A percentile compares a stretch with the other conserved stretches of the same genome.
Evolutionary conservation across 495 filamentous ascomycete genomes (phyloP).

Genomic region (Aspergillus nidulans): DNA sequence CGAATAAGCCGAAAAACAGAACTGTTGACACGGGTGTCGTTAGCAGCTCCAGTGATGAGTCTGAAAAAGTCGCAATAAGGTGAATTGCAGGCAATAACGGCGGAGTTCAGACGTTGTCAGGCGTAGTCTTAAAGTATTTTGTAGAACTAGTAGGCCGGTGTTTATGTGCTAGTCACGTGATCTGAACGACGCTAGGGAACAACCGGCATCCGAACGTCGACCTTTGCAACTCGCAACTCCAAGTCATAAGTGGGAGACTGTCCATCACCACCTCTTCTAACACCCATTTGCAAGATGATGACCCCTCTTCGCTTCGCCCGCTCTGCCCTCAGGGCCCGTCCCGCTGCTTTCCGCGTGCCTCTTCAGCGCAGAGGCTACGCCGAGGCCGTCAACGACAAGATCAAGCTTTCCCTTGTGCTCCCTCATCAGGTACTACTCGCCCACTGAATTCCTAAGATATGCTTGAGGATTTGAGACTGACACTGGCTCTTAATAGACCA

Average conservation of each 20-base stretch:
- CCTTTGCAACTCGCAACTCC: slow-evolving; percentile 42
- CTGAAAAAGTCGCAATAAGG: neutral
- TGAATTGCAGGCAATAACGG: neutral
- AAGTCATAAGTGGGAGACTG: slow-evolving; percentile 35
- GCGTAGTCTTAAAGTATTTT: neutral
- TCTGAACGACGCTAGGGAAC: slow-evolving; percentile 37
- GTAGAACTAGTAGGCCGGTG: neutral
- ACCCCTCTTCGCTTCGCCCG: slow-evolving; percentile 87
- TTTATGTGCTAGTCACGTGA: slow-evolving; percentile 12
- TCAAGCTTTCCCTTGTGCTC: slow-evolving; percentile 93
- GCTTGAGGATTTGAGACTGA: slow-evolving; percentile 18
- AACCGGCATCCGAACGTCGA: slow-evolving; percentile 44
- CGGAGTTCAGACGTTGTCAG: neutral
- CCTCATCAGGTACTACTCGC: slow-evolving; percentile 84
- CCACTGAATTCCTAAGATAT: neutral
- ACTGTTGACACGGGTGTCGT: neutral
- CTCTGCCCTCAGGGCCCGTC: slow-evolving; percentile 74
- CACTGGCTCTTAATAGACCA: slow-evolving; percentile 45
- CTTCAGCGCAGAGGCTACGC: slow-evolving; percentile 86
- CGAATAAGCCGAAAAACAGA: neutral
- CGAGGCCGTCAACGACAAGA: slow-evolving; percentile 91
- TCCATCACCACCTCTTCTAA: slow-evolving; percentile 32
- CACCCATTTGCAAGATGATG: slow-evolving; percentile 66
- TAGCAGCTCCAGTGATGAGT: neutral
- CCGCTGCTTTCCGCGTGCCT: slow-evolving; percentile 62